Conservation (phyloP, 2,329 filamentous ascomycete genomes). For the Aspergillus cejpii region DNA sequence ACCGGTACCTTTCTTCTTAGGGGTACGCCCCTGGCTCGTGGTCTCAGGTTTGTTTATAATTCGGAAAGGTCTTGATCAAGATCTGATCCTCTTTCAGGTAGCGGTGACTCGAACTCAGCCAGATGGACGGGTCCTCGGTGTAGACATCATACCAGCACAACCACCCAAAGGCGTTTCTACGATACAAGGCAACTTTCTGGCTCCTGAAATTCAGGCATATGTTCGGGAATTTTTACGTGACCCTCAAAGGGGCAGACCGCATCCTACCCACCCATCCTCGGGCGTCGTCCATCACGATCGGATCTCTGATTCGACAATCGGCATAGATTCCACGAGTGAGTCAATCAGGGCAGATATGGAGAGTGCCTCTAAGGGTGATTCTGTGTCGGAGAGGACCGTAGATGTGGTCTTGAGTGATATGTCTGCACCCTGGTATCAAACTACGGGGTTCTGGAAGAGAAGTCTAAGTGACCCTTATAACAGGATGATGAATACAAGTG, state of each 20-base stretch:
- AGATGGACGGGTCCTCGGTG: conserved; percentile 72
- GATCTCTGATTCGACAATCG: not conserved
- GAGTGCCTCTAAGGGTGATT: conserved; percentile 27
- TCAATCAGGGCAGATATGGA: not conserved
- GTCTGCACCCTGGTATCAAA: conserved; percentile 92
- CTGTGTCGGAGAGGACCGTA: conserved; percentile 54
- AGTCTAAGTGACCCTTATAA: conserved; percentile 90
- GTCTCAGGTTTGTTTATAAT: conserved; percentile 44
- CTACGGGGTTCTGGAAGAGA: conserved; percentile 69
- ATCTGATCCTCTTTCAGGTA: conserved; percentile 49
- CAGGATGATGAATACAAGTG: conserved; percentile 99
- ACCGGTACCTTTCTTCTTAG: conserved; percentile 17
- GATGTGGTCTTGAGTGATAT: conserved; percentile 98
- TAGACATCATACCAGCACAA: conserved; percentile 88
- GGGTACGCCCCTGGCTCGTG: conserved; percentile 53
- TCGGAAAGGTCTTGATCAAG: conserved; percentile 3
- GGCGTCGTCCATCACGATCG: conserved; percentile 2
- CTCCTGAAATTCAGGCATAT: conserved; percentile 63
- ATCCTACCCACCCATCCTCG: conserved; percentile 18
- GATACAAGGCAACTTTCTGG: conserved; percentile 90
- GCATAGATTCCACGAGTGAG: not conserved
- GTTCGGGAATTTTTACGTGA: conserved; percentile 69
- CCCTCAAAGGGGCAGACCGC: conserved; percentile 52
- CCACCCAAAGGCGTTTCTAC: conserved; percentile 87
- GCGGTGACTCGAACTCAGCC: conserved; percentile 72